Conservation (phyloP, 2,329 filamentous ascomycete species). For the Emergomyces pasteurianus region DNA sequence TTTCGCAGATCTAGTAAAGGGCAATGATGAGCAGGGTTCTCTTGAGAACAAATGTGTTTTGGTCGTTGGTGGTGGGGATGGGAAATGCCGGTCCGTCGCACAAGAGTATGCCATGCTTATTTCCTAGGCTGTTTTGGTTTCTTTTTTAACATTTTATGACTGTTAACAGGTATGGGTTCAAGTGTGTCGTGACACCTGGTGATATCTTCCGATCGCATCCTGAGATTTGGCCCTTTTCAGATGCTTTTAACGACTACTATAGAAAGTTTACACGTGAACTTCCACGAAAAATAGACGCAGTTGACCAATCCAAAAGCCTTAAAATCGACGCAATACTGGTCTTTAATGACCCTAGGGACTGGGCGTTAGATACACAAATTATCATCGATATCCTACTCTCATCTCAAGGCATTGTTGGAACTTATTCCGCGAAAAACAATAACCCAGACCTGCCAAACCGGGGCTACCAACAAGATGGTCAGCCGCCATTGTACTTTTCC, state of each 20-base stretch:
- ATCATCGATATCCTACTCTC: slow-evolving; percentile 77
- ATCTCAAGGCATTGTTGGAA: slow-evolving; percentile 65
- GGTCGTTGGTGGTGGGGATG: slow-evolving; percentile 58
- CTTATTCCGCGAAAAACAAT: slow-evolving; percentile 62
- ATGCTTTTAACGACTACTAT: slow-evolving; percentile 53
- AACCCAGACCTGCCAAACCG: slow-evolving; percentile 50
- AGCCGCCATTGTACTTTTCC: slow-evolving; percentile 73
- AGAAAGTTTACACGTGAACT: slow-evolving; percentile 31
- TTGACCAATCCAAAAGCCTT: slow-evolving; percentile 41
- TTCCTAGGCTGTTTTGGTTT: not conserved
- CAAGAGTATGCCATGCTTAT: slow-evolving; percentile 38
- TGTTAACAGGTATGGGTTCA: slow-evolving; percentile 55
- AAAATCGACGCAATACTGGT: slow-evolving; percentile 86
- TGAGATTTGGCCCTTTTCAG: slow-evolving; percentile 71
- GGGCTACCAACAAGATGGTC: slow-evolving; percentile 72
- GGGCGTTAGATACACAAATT: slow-evolving; percentile 80
- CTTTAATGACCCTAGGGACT: slow-evolving; percentile 93
- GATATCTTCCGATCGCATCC: slow-evolving; percentile 69
- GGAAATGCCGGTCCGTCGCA: slow-evolving; percentile 59
- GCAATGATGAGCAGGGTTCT: slow-evolving; percentile 41
- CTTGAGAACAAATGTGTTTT: slow-evolving; percentile 56
- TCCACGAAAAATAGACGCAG: slow-evolving; percentile 23
- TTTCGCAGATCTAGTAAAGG: slow-evolving; percentile 58
- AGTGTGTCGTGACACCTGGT: slow-evolving; percentile 68
- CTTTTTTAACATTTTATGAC: not conserved